Conservation (phyloP, 495 filamentous ascomycete genomes). For the Pseudoneurospora amorphoporcata region DNA sequence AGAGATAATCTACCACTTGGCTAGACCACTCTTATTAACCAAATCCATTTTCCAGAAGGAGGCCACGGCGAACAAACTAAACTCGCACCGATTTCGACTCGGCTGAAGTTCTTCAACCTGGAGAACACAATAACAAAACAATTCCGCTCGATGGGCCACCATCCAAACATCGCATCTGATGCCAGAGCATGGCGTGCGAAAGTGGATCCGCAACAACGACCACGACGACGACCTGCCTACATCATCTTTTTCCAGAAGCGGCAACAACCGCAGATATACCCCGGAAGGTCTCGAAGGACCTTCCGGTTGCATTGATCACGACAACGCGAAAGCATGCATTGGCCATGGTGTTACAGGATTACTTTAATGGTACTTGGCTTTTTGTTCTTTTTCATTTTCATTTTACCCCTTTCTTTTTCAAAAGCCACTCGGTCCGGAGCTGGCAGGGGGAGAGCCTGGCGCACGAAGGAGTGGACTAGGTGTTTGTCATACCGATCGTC, state of each 20-base stretch:
- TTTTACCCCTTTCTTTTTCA: neutral
- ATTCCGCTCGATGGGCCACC: neutral
- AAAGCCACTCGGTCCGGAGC: neutral
- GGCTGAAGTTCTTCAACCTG: conserved; percentile 11
- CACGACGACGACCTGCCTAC: neutral
- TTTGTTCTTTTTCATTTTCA: conserved; percentile 1
- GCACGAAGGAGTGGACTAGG: neutral
- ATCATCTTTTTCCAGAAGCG: neutral
- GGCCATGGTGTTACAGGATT: conserved; percentile 16
- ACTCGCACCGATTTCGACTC: conserved; percentile 19
- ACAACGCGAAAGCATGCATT: conserved; percentile 22
- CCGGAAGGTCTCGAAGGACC: neutral
- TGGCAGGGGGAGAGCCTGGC: neutral
- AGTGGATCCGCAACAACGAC: neutral
- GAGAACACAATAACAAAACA: conserved; percentile 20
- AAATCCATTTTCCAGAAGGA: conserved; percentile 27
- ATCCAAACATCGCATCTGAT: conserved; percentile 1
- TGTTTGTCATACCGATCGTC: neutral
- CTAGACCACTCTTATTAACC: conserved; percentile 25
- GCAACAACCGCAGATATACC: neutral
- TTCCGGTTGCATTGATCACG: conserved; percentile 8
- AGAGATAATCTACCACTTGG: conserved; percentile 40
- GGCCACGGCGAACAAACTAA: conserved; percentile 9
- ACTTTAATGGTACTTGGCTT: conserved; percentile 9
- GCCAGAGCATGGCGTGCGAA: neutral